Evolutionary conservation across 345 rosid species (phyloP), one percentile per base, ranked within the genome.

Genomic region (Noccaea bulbosa): DNA sequence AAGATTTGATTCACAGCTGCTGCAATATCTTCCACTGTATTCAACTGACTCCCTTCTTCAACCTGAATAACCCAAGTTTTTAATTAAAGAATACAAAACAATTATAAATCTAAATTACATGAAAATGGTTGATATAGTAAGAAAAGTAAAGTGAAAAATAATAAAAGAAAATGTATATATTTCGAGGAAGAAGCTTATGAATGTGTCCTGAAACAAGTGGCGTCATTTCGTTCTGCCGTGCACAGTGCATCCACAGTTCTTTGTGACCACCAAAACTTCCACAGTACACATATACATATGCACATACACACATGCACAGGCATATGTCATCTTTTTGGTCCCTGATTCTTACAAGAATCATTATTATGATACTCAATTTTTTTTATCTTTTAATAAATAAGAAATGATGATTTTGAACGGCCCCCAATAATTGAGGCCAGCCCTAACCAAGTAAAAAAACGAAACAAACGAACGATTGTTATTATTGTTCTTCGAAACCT

Each of bases 1-100:
- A 92, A 65, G 82, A 88, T 77, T 75, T 88, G 83, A 73, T 92
- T 84, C 45, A 88, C 82, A 35, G 88, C 95, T 4, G 88, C 86
- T 45, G 96, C 96, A 62, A 92, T 84, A 67, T 88, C 98, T 54
- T 92, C 98, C 72, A 89, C 91, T 22, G 95, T 87, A 38, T 77
- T 88, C 61, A 90, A 62, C 27, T 83, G 91, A 80, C 93, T 76
- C 22, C 93, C 96, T 80, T 92, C 98, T 63, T 90, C 98, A 40
- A 83, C 84, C 98, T 92, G 83, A 50, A 48, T 11, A 67, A 65
- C 6, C 16, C 32, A 62, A 6, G 16, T 27, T 52, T 55, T 2
- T 11, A 20, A 39, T 55, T 48, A 54, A 34, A 38, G 22, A 37
- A 46, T 0, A 27, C 16, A 27, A 39, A 66, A 52, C 14, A 67